phyloP scores from a whole-genome alignment of 805 yeast genomes.

The Starmerella vaccinii region DNA sequence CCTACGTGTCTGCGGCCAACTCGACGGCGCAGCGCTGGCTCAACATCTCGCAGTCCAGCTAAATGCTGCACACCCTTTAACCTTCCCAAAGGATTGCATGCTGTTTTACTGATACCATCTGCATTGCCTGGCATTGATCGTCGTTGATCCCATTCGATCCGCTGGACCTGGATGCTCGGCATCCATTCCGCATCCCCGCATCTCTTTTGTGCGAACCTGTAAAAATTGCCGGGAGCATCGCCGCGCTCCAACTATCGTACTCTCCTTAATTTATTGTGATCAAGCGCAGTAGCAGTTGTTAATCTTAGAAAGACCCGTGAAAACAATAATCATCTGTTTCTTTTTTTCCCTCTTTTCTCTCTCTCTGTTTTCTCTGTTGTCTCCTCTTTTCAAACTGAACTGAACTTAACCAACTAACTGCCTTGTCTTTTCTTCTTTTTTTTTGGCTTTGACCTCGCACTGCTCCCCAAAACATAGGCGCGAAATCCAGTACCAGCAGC shows the following conservation, averaged over 20 bases:
- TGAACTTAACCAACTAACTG: no score
- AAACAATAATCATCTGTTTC: neutral
- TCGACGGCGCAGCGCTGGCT: neutral
- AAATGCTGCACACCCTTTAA: no score
- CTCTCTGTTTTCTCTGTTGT: no score
- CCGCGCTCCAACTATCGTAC: constrained; percentile 7
- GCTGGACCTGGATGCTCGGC: neutral
- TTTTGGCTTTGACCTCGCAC: no score
- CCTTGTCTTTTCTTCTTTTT: no score
- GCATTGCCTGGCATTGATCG: neutral
- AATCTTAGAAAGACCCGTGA: neutral
- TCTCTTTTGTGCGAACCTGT: constrained; percentile 2
- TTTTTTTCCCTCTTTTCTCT: neutral
- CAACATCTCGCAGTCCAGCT: constrained; percentile 2
- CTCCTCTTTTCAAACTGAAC: no score
- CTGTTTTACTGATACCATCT: constrained; percentile 1
- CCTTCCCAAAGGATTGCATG: no score
- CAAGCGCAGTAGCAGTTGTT: constrained; percentile 3
- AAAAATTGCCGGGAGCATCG: constrained; percentile 3
- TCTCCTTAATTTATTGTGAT: constrained; percentile 7
- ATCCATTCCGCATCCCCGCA: neutral
- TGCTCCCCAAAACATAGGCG: no score
- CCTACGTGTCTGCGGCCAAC: constrained; percentile 3
- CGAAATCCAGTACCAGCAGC: no score
- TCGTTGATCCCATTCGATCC: neutral